These are phyloP conservation scores for Thelonectria rubi DNA, from an alignment of 2,329 filamentous ascomycete genomes.

Conservation along the genomic window DNA sequence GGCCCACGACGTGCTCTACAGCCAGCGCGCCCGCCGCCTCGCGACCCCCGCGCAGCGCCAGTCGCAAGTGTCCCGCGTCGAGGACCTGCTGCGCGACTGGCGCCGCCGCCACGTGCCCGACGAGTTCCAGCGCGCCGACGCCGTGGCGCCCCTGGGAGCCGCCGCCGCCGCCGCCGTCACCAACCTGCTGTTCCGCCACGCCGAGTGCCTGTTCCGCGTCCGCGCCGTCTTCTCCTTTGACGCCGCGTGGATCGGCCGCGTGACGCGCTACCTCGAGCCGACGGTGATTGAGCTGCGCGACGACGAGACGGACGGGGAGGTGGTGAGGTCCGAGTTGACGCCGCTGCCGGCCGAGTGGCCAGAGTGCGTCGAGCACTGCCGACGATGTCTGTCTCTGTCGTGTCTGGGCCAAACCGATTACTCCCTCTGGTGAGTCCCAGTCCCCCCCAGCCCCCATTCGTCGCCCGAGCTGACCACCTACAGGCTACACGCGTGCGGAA, in stretches of 20 bases:
- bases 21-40: constrained; percentile 9
- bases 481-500: constrained; percentile 33
- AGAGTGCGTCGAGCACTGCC: constrained; percentile 27
- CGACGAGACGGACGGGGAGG: constrained; percentile 18
- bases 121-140: constrained; percentile 7
- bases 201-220: constrained; percentile 30
- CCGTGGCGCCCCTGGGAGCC: constrained; percentile 10
- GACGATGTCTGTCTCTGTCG: constrained; percentile 27
- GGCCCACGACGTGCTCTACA: constrained; percentile 30
- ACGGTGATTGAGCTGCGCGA: constrained; percentile 31
- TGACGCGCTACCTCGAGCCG: constrained; percentile 26
- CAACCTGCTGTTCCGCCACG: constrained; percentile 30
- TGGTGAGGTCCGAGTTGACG: constrained; percentile 20
- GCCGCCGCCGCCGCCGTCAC: not conserved
- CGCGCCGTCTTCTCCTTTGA: constrained; percentile 35
- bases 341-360: constrained; percentile 31
- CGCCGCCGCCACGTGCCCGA: constrained; percentile 18
- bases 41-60: constrained; percentile 12
- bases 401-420: constrained; percentile 28
- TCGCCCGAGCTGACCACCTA: not conserved
- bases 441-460: accelerated
- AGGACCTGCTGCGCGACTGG: constrained; percentile 29
- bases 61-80: constrained; percentile 1
- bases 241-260: constrained; percentile 27
- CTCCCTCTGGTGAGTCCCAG: constrained; percentile 24